These are phyloP conservation scores for Malassezia furfur DNA, from an alignment of 1,284 basidiomycete species.

Conservation along the genomic window DNA sequence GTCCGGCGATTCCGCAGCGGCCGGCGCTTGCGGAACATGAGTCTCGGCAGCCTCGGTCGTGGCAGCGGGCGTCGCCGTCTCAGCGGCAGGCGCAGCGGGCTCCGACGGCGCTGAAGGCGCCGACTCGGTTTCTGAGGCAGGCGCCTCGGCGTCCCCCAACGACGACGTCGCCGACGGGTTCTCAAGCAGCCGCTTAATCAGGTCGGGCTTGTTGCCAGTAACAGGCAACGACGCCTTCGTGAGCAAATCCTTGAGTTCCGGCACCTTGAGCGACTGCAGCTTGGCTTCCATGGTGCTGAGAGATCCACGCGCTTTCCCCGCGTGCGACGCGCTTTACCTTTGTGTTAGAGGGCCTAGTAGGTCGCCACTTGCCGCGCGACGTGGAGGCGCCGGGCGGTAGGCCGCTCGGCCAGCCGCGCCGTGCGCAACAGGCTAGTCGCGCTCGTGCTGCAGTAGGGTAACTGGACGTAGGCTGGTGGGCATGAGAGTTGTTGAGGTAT, in stretches of 20 bases:
- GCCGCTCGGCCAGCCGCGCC: too few species aligned
- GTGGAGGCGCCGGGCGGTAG: too few species aligned
- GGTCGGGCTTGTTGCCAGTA: slow-evolving; percentile 39
- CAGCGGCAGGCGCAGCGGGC: neutral
- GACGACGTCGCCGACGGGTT: slow-evolving; percentile 30
- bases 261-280: slow-evolving; percentile 35
- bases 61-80: neutral
- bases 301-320: slow-evolving; percentile 1
- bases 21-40: neutral
- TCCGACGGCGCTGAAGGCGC: neutral
- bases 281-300: slow-evolving; percentile 31
- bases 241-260: slow-evolving; percentile 38
- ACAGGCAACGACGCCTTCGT: slow-evolving; percentile 24
- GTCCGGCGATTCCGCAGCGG: neutral
- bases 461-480: too few species aligned
- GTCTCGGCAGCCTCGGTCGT: neutral
- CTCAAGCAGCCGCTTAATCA: slow-evolving; percentile 38
- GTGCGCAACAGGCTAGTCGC: too few species aligned
- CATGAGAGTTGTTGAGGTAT: too few species aligned
- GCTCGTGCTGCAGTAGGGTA: too few species aligned
- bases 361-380: neutral
- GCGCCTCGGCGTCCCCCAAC: slow-evolving; percentile 9
- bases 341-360: slow-evolving; percentile 1
- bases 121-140: slow-evolving; percentile 11
- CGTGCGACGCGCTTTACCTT: neutral